phyloP scores from a whole-genome alignment of 202 grass and related monocot species.

The Schoenoplectus tabernaemontani region DNA sequence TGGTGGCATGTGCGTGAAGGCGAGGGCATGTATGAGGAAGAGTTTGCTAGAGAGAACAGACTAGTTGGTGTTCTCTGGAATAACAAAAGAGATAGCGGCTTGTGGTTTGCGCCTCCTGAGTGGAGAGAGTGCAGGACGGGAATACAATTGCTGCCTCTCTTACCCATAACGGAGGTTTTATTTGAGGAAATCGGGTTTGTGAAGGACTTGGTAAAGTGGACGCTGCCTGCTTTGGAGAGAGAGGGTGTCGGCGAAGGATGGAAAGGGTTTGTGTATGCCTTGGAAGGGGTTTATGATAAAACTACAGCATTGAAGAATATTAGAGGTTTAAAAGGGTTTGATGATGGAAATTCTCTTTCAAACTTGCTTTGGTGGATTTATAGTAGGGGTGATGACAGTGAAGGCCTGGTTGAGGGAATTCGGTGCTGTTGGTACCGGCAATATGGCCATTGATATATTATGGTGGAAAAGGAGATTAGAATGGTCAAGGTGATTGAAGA shows the following conservation, averaged over 20 bases:
- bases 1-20: conserved; percentile 87
- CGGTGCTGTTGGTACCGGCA: conserved; percentile 71
- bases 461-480: neutral
- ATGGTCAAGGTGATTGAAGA: neutral
- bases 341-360: conserved; percentile 72
- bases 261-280: conserved; percentile 90
- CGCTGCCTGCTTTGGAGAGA: conserved; percentile 43
- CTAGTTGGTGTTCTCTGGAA: conserved; percentile 76
- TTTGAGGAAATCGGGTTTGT: conserved; percentile 52
- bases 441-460: conserved; percentile 55
- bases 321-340: conserved; percentile 31
- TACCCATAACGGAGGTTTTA: conserved; percentile 75
- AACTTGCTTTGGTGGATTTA: conserved; percentile 95
- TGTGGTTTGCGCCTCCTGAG: conserved; percentile 81
- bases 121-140: conserved; percentile 85
- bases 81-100: conserved; percentile 92
- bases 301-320: conserved; percentile 46
- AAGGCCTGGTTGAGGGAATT: neutral
- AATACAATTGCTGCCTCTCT: conserved; percentile 68
- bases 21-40: conserved; percentile 53
- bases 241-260: conserved; percentile 82
- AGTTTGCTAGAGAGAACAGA: conserved; percentile 54
- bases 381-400: conserved; percentile 37
- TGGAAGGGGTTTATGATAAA: conserved; percentile 72
- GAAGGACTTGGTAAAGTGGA: conserved; percentile 71